phyloP scores from a whole-genome alignment of 169 alveolate species.

The Toxoplasma gondii region DNA sequence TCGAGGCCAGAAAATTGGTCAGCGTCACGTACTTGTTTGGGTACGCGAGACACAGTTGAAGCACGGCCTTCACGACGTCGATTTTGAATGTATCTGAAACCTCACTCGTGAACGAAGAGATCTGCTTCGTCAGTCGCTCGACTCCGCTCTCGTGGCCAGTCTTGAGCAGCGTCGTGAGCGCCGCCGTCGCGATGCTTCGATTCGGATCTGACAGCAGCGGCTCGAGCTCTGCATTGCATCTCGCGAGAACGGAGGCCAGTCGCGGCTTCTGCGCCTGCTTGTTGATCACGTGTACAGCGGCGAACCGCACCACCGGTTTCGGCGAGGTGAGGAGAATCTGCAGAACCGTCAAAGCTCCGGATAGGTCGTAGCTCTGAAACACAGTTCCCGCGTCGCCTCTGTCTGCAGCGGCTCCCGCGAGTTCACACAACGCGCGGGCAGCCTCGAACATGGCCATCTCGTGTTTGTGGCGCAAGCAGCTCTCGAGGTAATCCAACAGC shows the following conservation, averaged over 20 bases:
- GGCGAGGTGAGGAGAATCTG: constrained; percentile 80
- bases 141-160: constrained; percentile 94
- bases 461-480: constrained; percentile 74
- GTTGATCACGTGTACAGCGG: constrained; percentile 88
- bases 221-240: constrained; percentile 90
- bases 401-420: constrained; percentile 29
- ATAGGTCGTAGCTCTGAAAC: constrained; percentile 22
- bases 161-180: constrained; percentile 94
- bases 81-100: constrained; percentile 89
- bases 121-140: constrained; percentile 92
- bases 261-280: constrained; percentile 78
- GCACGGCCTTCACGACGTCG: constrained; percentile 92
- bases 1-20: constrained; percentile 88
- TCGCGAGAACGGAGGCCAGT: constrained; percentile 68
- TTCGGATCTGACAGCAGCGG: constrained; percentile 89
- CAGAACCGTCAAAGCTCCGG: constrained; percentile 43
- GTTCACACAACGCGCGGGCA: constrained; percentile 72
- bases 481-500: constrained; percentile 65
- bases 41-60: constrained; percentile 90
- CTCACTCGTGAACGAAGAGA: constrained; percentile 82
- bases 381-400: neutral
- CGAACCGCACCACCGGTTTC: constrained; percentile 87
- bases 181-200: constrained; percentile 92
- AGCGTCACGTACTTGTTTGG: constrained; percentile 92
- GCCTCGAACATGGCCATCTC: constrained; percentile 78